Base-by-base conservation (phyloP, 768 basidiomycete species). In the Termitomyces sp. region DNA sequence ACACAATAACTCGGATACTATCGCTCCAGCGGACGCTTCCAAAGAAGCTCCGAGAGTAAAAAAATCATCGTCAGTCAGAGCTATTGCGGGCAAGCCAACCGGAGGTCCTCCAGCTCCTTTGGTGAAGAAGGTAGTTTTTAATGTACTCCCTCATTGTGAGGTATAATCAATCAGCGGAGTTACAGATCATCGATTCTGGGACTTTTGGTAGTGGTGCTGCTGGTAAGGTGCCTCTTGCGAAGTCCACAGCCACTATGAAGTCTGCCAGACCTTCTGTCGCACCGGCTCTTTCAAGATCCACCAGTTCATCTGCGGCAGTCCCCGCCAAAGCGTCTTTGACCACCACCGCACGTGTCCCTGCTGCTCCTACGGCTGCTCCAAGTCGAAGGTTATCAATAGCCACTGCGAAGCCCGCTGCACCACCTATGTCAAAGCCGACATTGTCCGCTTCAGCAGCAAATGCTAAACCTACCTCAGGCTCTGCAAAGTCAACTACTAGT, bases 61-160 rank as follows among this genome's bases (percentile, higher is more conserved):
- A 60, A 73, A 72, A 60, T 47, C 69, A 40, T 72, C 77, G 64
- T 70, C 75, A 47, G 74, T 73, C 59, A 84, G 79, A 68, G 68
- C 77, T 58, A 63, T 74, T 44, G 65, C 75, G 28, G 73, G 71
- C 53, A 88, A 84, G 73, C 59, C 75, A 26, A 75, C 76, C 53
- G 79, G 73, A 64, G 75, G 73, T 35, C 77, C 83, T 36, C 72
- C 81, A 44, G 81, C 84, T 20, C 79, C 83, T 57, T 70, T 78
- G 10, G 86, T 86, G 50, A 92, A 88, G 76, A 91, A 87, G 82
- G 91, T 87, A 47, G 10, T 56, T 68, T 57, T 35, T 33, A 50
- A 41, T n/a, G 18, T 30, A 54, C 47, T 23, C 50, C 49, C 12
- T 50, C n/a, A 2, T 16, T 26, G 33, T 50, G 47, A 26, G 9